Percentiles rank a stretch among this genome's conserved stretches.
Evolutionary conservation across 768 basidiomycete genomes (phyloP).

Genomic region (Pleurotus salmoneostramineus): DNA sequence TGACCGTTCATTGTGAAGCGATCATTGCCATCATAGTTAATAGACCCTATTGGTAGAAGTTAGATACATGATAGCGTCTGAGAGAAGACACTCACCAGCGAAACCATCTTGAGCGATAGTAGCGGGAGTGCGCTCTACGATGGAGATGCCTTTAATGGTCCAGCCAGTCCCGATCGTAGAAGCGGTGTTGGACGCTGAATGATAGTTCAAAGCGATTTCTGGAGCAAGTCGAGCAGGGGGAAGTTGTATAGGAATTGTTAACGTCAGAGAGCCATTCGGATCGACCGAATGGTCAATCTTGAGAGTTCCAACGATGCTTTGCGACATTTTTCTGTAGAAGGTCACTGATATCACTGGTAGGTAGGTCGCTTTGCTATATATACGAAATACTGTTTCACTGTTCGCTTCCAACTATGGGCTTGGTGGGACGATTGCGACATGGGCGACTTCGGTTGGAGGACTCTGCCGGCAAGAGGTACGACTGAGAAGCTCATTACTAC

Average conservation of each 20-base stretch:
- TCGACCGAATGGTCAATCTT: slow-evolving; percentile 9
- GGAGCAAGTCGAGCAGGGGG: slow-evolving; percentile 9
- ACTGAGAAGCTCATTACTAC: no score
- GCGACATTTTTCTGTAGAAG: not conserved
- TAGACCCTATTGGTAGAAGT: not conserved
- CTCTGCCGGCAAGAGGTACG: no score
- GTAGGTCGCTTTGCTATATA: no score
- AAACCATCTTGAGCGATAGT: slow-evolving; percentile 12
- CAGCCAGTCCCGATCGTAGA: slow-evolving; percentile 11
- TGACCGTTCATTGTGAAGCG: slow-evolving; percentile 10
- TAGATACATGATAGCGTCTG: no score
- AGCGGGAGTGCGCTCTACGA: slow-evolving; percentile 6
- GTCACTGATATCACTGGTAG: no score
- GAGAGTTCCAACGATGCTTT: slow-evolving; percentile 11
- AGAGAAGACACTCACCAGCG: not conserved
- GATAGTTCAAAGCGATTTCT: slow-evolving; percentile 8
- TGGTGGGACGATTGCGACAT: no score
- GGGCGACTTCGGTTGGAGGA: no score
- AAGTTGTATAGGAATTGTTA: slow-evolving; percentile 7
- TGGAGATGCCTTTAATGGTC: slow-evolving; percentile 6
- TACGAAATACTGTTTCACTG: no score
- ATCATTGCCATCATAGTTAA: slow-evolving; percentile 8
- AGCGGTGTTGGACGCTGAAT: slow-evolving; percentile 9
- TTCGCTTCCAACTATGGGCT: no score
- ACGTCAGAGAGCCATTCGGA: slow-evolving; percentile 9